Percentiles rank a stretch among this genome's conserved stretches.
phyloP scores from a whole-genome alignment of 2,329 filamentous ascomycete species.

The Fusarium sp. region DNA sequence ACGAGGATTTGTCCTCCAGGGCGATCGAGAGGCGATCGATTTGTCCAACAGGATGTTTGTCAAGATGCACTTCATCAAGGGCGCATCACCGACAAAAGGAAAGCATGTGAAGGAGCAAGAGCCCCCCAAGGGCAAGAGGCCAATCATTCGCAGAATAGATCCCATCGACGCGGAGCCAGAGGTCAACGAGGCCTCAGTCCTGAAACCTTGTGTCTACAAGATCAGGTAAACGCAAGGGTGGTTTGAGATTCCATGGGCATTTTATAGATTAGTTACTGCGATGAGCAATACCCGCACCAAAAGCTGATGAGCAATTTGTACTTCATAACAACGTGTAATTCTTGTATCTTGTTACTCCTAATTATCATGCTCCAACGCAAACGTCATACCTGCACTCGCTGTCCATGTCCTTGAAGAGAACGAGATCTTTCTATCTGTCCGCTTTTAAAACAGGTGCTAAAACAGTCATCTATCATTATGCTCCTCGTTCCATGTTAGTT shows the following conservation, averaged over 20 bases:
- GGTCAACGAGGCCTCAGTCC: conserved; percentile 70
- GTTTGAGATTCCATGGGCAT: background rate
- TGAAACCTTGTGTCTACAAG: conserved; percentile 98
- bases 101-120: conserved; percentile 74
- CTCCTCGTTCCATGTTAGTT: conserved; percentile 20
- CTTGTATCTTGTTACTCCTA: conserved; percentile 32
- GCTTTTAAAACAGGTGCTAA: conserved; percentile 13
- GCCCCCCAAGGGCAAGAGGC: conserved; percentile 64
- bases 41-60: conserved; percentile 98
- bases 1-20: conserved; percentile 86
- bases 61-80: conserved; percentile 93
- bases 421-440: conserved; percentile 42
- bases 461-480: conserved; percentile 41
- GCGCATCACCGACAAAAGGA: conserved; percentile 76
- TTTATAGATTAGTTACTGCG: conserved; percentile 27
- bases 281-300: conserved; percentile 31
- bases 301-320: conserved; percentile 31
- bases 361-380: conserved; percentile 24
- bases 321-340: conserved; percentile 30
- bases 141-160: conserved; percentile 66
- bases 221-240: conserved; percentile 66
- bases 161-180: conserved; percentile 70
- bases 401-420: conserved; percentile 9
- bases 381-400: conserved; percentile 21
- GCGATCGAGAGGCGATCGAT: conserved; percentile 75